Percentiles rank a stretch among this genome's conserved stretches.
These are phyloP conservation scores for Penicillium aurantiogriseum DNA, from an alignment of 2,329 filamentous ascomycete genomes.

Conservation along the genomic window DNA sequence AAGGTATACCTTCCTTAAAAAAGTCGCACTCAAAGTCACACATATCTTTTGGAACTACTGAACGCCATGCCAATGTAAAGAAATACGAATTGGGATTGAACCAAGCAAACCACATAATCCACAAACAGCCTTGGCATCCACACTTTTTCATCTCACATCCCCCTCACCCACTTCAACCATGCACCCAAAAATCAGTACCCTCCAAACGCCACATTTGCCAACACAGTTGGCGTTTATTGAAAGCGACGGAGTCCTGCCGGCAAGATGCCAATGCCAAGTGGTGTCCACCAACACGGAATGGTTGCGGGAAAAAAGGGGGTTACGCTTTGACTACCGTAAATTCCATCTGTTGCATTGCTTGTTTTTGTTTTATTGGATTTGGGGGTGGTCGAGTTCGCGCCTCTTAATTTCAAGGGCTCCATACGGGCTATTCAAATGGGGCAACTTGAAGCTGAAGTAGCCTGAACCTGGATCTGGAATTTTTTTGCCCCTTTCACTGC, in stretches of 20 bases:
- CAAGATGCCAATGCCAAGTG: constrained; percentile 17
- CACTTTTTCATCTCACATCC: background rate
- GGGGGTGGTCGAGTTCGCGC: background rate
- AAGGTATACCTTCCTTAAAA: background rate
- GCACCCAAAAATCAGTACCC: constrained; percentile 8
- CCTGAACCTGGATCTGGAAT: background rate
- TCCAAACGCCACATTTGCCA: constrained; percentile 8
- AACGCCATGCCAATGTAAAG: constrained; percentile 4
- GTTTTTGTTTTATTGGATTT: background rate
- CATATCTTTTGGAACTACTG: background rate
- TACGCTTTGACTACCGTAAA: constrained; percentile 12
- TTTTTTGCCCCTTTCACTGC: background rate
- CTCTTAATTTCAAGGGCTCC: constrained; percentile 4
- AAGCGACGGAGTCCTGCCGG: constrained; percentile 5
- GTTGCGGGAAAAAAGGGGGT: constrained; percentile 4
- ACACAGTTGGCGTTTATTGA: background rate
- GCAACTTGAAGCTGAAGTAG: background rate
- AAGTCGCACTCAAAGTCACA: background rate
- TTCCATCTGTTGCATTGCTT: constrained; percentile 12
- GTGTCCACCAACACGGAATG: constrained; percentile 24
- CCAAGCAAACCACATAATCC: background rate
- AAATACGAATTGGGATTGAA: background rate
- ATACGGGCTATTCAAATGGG: background rate
- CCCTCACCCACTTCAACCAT: background rate
- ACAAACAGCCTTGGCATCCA: background rate